These are phyloP conservation scores for Ormosia emarginata DNA, from an alignment of 306 rosid genomes.

Conservation along the genomic window DNA sequence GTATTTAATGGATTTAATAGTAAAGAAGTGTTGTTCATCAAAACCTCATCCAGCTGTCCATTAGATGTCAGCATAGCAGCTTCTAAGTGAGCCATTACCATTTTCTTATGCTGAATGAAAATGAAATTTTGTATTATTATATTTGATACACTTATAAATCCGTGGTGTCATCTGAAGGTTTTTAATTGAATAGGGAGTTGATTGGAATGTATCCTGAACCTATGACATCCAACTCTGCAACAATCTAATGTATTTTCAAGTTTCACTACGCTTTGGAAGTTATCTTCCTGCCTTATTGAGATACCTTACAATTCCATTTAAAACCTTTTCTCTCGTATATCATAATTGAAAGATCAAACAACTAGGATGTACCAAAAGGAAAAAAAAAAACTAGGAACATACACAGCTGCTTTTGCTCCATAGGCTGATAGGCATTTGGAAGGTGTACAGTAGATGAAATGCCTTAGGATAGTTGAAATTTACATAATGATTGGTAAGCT, in stretches of 20 bases:
- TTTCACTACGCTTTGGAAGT: background rate
- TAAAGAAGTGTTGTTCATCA: background rate
- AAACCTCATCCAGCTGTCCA: background rate
- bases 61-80: background rate
- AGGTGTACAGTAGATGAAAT: background rate
- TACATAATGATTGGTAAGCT: background rate
- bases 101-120: background rate
- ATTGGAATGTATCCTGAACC: background rate
- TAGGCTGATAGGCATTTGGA: background rate
- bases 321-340: background rate
- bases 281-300: background rate
- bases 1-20: background rate
- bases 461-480: background rate
- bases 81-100: background rate
- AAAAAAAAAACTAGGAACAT: constrained; percentile 1
- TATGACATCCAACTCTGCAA: background rate
- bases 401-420: background rate
- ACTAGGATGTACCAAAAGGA: background rate
- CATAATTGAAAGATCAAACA: background rate
- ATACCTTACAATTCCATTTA: background rate
- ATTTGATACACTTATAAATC: background rate
- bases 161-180: background rate
- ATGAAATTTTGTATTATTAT: background rate
- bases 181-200: background rate
- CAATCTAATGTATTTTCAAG: background rate